Evolutionary conservation across 257 asterid species (phyloP), one percentile per base, ranked within the genome.

Genomic region (Ligustrum vulgare): DNA sequence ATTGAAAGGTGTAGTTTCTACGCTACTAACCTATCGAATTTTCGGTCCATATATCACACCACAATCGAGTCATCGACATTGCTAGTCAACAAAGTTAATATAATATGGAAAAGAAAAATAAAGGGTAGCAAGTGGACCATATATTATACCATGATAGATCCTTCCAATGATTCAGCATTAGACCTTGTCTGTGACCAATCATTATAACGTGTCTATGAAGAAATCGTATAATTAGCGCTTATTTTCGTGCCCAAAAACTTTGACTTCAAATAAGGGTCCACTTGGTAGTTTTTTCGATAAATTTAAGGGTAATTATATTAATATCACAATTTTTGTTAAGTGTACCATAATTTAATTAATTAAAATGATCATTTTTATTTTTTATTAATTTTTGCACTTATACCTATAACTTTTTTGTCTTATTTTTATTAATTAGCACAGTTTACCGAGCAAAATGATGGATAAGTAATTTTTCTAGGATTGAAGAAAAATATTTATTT

Each of bases 101-200:
- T n/a, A 62, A 79, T 34, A 25, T 7, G 3, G 20, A 68, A 73
- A 43, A 12, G 31, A 28, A 73, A 67, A 58, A 47, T 28, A 45
- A 58, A 36, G 45, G 28, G 22, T 7, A 22, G 12, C 47, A 73
- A 79, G 79, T 74, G 80, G 80, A 70, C 80, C 79, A 69, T 67
- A 67, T 11, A 15, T 63, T 71, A 72, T 72, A 35, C 58, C 73
- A 36, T 72, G 73, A 77, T 58, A 39, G 78, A 78, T 73, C 78
- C 82, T 69, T 68, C 64, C 28, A 73, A 79, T 79, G 78, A 79
- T 79, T 78, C 78, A 69, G 41, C 75, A 60, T 69, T 79, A 54
- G 79, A 79, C 75, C 69, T 79, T 79, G 58, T 31, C 3, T 32
- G 20, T 68, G 58, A 69, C 75, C 73, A 73, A 73, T 73, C 70